phyloP scores from a whole-genome alignment of 805 yeast species.

The Nematodospora valgi region DNA sequence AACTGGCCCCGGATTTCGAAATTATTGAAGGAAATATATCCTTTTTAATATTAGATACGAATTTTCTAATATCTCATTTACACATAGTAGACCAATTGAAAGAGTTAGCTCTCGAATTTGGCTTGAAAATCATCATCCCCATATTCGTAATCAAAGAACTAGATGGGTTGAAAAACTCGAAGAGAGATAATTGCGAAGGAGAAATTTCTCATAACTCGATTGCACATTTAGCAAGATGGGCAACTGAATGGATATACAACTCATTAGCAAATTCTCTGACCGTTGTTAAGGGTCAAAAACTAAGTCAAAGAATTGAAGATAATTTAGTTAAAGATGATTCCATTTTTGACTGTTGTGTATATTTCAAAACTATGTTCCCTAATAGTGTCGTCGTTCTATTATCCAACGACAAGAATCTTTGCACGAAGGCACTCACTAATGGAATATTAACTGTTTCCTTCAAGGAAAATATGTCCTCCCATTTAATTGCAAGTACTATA shows the following conservation, averaged over 20 bases:
- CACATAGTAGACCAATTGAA: constrained; percentile 52
- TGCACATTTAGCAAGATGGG: constrained; percentile 62
- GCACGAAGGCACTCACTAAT: constrained; percentile 71
- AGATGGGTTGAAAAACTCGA: constrained; percentile 70
- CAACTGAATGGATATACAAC: constrained; percentile 73
- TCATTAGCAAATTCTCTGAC: constrained; percentile 50
- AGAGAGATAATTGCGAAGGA: neutral
- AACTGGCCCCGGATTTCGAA: constrained; percentile 12
- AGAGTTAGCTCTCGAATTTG: constrained; percentile 34
- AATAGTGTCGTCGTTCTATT: constrained; percentile 51
- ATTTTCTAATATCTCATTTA: constrained; percentile 71
- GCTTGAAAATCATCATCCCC: constrained; percentile 63
- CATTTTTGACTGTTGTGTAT: constrained; percentile 80
- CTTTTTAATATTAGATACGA: constrained; percentile 73
- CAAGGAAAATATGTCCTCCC: constrained; percentile 42
- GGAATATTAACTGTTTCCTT: constrained; percentile 61
- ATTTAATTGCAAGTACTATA: constrained; percentile 39
- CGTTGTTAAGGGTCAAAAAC: constrained; percentile 62
- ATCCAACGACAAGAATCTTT: constrained; percentile 82
- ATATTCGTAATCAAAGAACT: constrained; percentile 66
- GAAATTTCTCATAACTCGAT: constrained; percentile 28
- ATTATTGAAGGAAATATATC: constrained; percentile 23
- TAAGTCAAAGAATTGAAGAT: constrained; percentile 49
- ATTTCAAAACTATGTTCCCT: constrained; percentile 41
- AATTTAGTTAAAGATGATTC: constrained; percentile 66